A percentile compares a stretch with the other conserved stretches of the same genome.
Conservation (phyloP, 75 land plant species). For the Isoetes taiwanensis region DNA sequence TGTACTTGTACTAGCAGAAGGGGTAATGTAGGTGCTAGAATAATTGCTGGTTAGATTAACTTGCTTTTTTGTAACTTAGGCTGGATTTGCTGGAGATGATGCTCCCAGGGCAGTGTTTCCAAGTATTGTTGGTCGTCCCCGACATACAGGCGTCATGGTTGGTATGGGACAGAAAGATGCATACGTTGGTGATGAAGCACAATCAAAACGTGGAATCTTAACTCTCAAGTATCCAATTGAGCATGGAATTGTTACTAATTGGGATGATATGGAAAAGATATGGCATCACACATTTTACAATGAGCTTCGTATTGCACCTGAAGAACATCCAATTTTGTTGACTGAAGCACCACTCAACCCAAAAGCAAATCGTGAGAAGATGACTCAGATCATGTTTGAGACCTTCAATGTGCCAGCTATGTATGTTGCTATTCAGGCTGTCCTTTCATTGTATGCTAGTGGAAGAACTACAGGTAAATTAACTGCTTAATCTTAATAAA, state of each 20-base stretch:
- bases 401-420: slow-evolving; percentile 33
- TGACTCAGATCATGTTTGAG: slow-evolving; percentile 41
- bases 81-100: slow-evolving; percentile 50
- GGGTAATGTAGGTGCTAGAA: no score
- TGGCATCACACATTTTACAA: slow-evolving; percentile 53
- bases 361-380: slow-evolving; percentile 37
- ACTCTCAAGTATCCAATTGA: slow-evolving; percentile 39
- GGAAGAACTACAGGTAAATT: slow-evolving; percentile 50
- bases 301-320: slow-evolving; percentile 50
- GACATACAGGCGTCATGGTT: slow-evolving; percentile 35
- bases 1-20: no score
- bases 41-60: no score
- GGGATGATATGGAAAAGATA: slow-evolving; percentile 54
- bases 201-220: slow-evolving; percentile 42
- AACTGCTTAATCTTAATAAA: no score
- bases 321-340: slow-evolving; percentile 36
- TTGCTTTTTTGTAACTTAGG: no score
- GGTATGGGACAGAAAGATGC: slow-evolving; percentile 42
- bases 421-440: slow-evolving; percentile 36
- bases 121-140: slow-evolving; percentile 28
- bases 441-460: slow-evolving; percentile 42
- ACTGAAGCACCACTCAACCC: slow-evolving; percentile 25
- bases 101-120: slow-evolving; percentile 38
- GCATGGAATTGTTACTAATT: slow-evolving; percentile 37
- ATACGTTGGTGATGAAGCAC: slow-evolving; percentile 40